Evolutionary conservation across 805 yeast species (phyloP), one percentile per base, ranked within the genome.

Genomic region (Yarrowia sp.): DNA sequence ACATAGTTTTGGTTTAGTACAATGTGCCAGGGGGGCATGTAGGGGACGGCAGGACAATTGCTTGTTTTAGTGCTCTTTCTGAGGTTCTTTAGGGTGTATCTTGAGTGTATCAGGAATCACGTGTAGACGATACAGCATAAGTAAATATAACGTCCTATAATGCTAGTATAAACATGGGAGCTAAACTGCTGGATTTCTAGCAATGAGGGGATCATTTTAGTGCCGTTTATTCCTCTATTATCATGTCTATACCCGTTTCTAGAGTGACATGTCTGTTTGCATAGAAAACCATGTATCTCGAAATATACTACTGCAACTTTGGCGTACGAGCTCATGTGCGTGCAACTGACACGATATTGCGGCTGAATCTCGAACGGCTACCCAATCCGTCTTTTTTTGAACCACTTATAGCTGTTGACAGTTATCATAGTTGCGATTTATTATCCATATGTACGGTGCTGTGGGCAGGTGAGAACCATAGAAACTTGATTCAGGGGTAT

Each of bases 11-110:
- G n/a, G n/a, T n/a, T n/a, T n/a, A n/a, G n/a, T n/a, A n/a, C n/a
- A n/a, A n/a, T n/a, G 51, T 12, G 26, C 51, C 51, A 44, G 51
- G 51, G 51, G 51, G 26, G 33, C 22, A 44, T 24, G 49, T 43
- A 24, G 49, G 49, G 49, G 49, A 22, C 16, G 6, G n/a, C n/a
- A n/a, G n/a, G n/a, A 24, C 16, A 16, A 8, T 44, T 44, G 35
- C 51, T 44, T 44, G n/a, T 44, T 44, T 26, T 44, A 26, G 33
- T n/a, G 30, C 30, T 8, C n/a, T n/a, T n/a, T n/a, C n/a, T n/a
- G n/a, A n/a, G n/a, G n/a, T n/a, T n/a, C n/a, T n/a, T n/a, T n/a
- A n/a, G n/a, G n/a, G n/a, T n/a, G n/a, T n/a, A n/a, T n/a, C n/a
- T n/a, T n/a, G n/a, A n/a, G n/a, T 26, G 30, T 26, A 26, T 26